Evolutionary conservation across 345 rosid genomes (phyloP).

Genomic region (Toxicodendron radicans): DNA sequence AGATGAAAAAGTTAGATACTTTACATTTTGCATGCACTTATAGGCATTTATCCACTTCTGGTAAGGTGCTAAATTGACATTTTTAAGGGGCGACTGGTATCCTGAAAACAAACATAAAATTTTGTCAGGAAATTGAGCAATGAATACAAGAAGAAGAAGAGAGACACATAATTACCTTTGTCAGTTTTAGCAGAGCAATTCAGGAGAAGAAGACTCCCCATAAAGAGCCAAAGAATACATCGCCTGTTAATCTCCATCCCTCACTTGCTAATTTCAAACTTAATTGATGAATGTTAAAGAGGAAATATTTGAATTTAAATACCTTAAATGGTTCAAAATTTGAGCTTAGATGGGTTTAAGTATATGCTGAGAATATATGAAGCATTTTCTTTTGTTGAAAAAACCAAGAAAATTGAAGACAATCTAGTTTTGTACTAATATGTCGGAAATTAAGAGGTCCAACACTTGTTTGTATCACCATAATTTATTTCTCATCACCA

Average conservation of each 20-base stretch:
- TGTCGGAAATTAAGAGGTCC: conserved; percentile 12
- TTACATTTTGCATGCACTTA: conserved; percentile 31
- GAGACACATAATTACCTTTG: no score
- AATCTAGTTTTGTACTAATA: not conserved
- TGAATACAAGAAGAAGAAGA: not conserved
- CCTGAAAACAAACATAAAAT: conserved; percentile 2
- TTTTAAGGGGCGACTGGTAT: not conserved
- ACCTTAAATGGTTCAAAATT: not conserved
- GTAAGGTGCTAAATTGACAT: conserved; percentile 38
- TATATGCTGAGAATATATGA: conserved; percentile 10
- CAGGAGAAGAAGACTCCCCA: no score
- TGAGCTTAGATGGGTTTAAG: conserved; percentile 1
- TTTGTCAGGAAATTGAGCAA: not conserved
- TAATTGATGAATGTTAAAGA: not conserved
- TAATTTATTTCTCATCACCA: not conserved
- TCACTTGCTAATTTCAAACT: no score
- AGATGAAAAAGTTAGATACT: not conserved
- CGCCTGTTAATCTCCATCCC: no score
- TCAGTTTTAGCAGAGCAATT: no score
- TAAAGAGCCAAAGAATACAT: no score
- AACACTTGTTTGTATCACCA: not conserved
- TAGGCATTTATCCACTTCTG: conserved; percentile 39
- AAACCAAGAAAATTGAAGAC: not conserved
- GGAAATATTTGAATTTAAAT: not conserved
- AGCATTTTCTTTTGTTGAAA: not conserved